Conservation (phyloP, 2,329 filamentous ascomycete genomes). For the Sporothrix inflata region DNA sequence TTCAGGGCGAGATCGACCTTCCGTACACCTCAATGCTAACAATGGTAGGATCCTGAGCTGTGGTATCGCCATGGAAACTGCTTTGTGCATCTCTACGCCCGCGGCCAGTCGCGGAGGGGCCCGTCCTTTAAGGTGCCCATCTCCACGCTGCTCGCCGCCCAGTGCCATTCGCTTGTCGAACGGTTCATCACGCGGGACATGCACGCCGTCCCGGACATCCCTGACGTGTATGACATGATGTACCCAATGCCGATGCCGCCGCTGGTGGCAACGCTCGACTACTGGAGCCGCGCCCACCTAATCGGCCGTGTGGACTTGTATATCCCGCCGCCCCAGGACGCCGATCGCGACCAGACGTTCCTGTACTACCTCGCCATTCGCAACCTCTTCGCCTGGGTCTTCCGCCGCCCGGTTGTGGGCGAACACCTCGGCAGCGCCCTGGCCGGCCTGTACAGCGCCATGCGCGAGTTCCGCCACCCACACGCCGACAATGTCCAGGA, state of each 20-base stretch:
- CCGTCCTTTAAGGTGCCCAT: slow-evolving; percentile 71
- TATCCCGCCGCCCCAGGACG: slow-evolving; percentile 64
- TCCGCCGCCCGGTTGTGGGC: slow-evolving; percentile 68
- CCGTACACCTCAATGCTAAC: too few relatives aligned
- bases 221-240: slow-evolving; percentile 24
- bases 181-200: slow-evolving; percentile 49
- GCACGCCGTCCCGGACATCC: slow-evolving; percentile 30
- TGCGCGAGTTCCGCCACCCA: slow-evolving; percentile 62
- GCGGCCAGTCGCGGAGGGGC: slow-evolving; percentile 65
- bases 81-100: slow-evolving; percentile 68
- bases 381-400: slow-evolving; percentile 76
- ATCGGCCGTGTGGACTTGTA: slow-evolving; percentile 60
- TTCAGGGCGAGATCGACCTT: too few relatives aligned
- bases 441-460: slow-evolving; percentile 65
- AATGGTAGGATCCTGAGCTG: slow-evolving; percentile 70
- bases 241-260: slow-evolving; percentile 35
- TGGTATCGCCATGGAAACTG: slow-evolving; percentile 72
- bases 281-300: slow-evolving; percentile 31
- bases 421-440: slow-evolving; percentile 66
- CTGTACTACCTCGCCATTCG: slow-evolving; percentile 69
- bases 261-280: slow-evolving; percentile 33
- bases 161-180: slow-evolving; percentile 64
- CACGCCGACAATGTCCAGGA: slow-evolving; percentile 62
- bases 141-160: slow-evolving; percentile 56
- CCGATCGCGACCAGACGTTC: slow-evolving; percentile 58